Percentiles rank a stretch among this genome's conserved stretches.
Conservation (phyloP, 2,329 filamentous ascomycete species). For the Coccinonectria pachysandricola region DNA sequence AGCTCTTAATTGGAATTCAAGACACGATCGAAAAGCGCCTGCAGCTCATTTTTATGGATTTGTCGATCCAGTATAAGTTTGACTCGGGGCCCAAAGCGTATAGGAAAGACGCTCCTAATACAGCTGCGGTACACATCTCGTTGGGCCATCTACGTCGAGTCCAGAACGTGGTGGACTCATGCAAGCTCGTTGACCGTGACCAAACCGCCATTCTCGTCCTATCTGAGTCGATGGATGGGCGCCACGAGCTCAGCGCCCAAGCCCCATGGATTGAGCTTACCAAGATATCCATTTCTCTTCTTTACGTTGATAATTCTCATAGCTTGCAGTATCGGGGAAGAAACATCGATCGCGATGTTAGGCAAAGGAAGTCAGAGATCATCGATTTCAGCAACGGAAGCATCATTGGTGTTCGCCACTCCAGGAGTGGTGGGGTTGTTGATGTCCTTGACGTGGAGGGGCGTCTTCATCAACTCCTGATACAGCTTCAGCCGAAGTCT, state of each 20-base stretch:
- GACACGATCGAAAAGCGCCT: conserved; percentile 58
- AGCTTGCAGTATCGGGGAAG: conserved; percentile 47
- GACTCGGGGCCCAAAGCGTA: conserved; percentile 16
- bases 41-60: conserved; percentile 53
- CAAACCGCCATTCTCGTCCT: conserved; percentile 61
- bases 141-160: conserved; percentile 45
- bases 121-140: conserved; percentile 18
- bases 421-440: conserved; percentile 49
- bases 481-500: conserved; percentile 56
- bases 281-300: conserved; percentile 52
- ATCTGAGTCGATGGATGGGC: conserved; percentile 52
- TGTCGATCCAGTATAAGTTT: conserved; percentile 33
- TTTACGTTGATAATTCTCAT: conserved; percentile 50
- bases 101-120: conserved; percentile 11
- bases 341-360: conserved; percentile 41
- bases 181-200: conserved; percentile 56
- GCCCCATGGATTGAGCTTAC: conserved; percentile 65
- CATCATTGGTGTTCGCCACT: conserved; percentile 45
- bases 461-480: conserved; percentile 53
- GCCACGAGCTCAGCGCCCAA: conserved; percentile 59
- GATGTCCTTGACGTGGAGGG: conserved; percentile 56
- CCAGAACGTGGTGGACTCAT: conserved; percentile 62
- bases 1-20: conserved; percentile 58
- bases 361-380: conserved; percentile 34
- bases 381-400: conserved; percentile 37